Conservation (phyloP, 768 basidiomycete species). For the Hypsizygus marmoreus region DNA sequence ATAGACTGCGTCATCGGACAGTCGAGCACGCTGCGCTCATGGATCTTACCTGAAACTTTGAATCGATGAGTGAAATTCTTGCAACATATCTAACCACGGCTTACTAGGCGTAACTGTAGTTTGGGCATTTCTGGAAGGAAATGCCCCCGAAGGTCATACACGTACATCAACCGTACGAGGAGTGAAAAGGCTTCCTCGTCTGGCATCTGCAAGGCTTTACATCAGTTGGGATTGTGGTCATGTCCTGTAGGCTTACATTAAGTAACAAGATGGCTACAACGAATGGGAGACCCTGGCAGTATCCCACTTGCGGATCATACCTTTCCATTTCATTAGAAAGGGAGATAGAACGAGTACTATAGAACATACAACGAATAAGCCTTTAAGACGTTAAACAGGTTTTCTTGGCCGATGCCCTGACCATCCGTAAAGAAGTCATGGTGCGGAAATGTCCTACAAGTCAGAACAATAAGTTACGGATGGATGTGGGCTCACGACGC, state of each 20-base stretch:
- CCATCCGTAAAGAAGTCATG: slow-evolving; percentile 96
- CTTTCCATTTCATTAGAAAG: slow-evolving; percentile 34
- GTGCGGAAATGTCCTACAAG: slow-evolving; percentile 86
- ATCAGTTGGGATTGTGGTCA: slow-evolving; percentile 9
- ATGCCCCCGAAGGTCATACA: slow-evolving; percentile 94
- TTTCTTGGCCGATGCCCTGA: slow-evolving; percentile 95
- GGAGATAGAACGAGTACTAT: slow-evolving; percentile 1
- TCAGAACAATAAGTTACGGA: slow-evolving; percentile 12
- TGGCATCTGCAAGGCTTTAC: slow-evolving; percentile 74
- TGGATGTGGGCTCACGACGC: too few relatives aligned
- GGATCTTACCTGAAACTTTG: slow-evolving; percentile 59
- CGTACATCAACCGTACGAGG: slow-evolving; percentile 92
- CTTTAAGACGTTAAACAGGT: slow-evolving; percentile 96
- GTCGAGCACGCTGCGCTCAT: slow-evolving; percentile 1
- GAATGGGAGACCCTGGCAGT: slow-evolving; percentile 97
- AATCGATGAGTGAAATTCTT: slow-evolving; percentile 4
- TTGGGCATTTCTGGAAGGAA: slow-evolving; percentile 99
- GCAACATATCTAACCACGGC: slow-evolving; percentile 21
- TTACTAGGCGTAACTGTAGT: slow-evolving; percentile 85
- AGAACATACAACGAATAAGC: slow-evolving; percentile 86
- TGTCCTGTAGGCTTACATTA: slow-evolving; percentile 58
- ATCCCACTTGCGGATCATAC: slow-evolving; percentile 92
- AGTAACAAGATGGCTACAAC: slow-evolving; percentile 91
- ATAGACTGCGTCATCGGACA: slow-evolving; percentile 5
- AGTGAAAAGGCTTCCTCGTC: slow-evolving; percentile 99